Evolutionary conservation across 176 grass and related monocot species (phyloP).

Genomic region (barley (Hordeum vulgare)): MorexV3_pseudomolecules_assembly NC_058524.1:79816360-79816859

Average conservation of each 20-base stretch:
- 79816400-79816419: neutral
- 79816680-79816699: neutral
- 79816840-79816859: slow-evolving; percentile 83
- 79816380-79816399: neutral
- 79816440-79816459: slow-evolving; percentile 1
- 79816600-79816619: neutral
- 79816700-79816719: neutral
- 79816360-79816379: slow-evolving; percentile 53
- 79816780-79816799: neutral
- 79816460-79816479: neutral
- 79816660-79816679: neutral
- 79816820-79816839: slow-evolving; percentile 71
- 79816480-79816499: neutral
- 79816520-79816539: neutral
- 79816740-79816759: neutral
- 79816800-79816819: slow-evolving; percentile 21
- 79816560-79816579: neutral
- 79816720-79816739: neutral
- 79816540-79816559: neutral
- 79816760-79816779: neutral
- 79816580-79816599: neutral
- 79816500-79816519: neutral
- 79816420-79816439: neutral
- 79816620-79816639: neutral
- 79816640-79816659: neutral